Conservation (phyloP, 768 basidiomycete genomes). For the Sutorius australiensis region DNA sequence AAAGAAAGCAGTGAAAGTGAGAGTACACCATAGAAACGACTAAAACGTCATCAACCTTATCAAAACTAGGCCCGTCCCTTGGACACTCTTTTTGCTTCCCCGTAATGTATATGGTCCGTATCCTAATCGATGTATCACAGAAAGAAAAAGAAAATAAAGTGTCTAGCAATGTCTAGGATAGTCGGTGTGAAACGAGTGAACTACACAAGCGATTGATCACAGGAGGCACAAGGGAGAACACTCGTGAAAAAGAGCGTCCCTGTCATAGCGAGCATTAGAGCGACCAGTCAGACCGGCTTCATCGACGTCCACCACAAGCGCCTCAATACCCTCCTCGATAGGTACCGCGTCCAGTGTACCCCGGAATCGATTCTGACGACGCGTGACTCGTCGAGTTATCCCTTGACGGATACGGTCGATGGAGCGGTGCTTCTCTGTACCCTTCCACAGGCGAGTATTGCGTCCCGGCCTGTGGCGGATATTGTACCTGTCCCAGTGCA, state of each 20-base stretch:
- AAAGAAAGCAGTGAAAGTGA: too few species aligned
- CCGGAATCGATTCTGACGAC: conserved; percentile 21
- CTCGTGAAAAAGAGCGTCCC: background rate
- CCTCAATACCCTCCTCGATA: conserved; percentile 22
- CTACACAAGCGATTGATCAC: background rate
- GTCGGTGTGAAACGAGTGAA: background rate
- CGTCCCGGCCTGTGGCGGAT: conserved; percentile 31
- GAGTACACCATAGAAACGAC: background rate
- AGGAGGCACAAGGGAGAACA: background rate
- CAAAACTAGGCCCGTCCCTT: background rate
- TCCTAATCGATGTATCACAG: background rate
- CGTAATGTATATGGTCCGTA: conserved; percentile 7
- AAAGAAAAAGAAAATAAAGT: background rate
- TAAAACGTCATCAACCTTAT: background rate
- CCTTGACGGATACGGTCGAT: conserved; percentile 46
- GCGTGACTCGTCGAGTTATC: conserved; percentile 10
- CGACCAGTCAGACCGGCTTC: background rate
- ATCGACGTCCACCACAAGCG: background rate
- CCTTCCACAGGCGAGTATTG: conserved; percentile 31
- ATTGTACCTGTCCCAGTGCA: conserved; percentile 36
- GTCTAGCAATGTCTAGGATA: conserved; percentile 8
- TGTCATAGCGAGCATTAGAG: conserved; percentile 16
- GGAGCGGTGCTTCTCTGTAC: conserved; percentile 58
- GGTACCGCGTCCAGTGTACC: conserved; percentile 31
- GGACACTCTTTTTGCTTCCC: background rate